Conservation (phyloP, 192 early-diverging fungal genomes). For the Coemansia sp. region DNA sequence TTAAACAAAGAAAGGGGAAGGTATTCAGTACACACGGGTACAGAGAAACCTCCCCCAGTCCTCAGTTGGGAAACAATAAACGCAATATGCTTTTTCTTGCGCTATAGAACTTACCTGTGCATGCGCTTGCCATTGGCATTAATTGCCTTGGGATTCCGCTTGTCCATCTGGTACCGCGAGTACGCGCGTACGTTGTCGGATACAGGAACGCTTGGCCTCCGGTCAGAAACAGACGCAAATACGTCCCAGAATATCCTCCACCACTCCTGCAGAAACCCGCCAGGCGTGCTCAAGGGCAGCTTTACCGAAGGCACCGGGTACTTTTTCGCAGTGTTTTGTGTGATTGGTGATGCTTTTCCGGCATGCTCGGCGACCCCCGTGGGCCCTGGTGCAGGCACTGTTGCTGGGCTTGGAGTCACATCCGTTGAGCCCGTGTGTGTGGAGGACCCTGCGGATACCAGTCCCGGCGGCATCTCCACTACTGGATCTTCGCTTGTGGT, state of each 20-base stretch:
- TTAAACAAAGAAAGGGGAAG: no score
- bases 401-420: constrained; percentile 3
- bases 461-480: constrained; percentile 11
- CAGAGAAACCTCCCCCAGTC: no score
- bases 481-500: constrained; percentile 20
- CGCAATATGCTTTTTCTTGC: no score
- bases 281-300: constrained; percentile 24
- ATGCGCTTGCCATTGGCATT: constrained; percentile 41
- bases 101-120: no score
- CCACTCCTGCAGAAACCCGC: constrained; percentile 36
- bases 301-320: constrained; percentile 17
- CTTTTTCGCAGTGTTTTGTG: not conserved
- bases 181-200: constrained; percentile 25
- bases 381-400: not conserved
- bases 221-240: constrained; percentile 26
- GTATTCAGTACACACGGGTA: no score
- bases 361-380: not conserved
- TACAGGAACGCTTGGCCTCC: constrained; percentile 6
- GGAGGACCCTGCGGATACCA: not conserved
- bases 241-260: constrained; percentile 44
- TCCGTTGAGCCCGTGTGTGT: not conserved
- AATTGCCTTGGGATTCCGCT: constrained; percentile 7
- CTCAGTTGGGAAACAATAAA: no score
- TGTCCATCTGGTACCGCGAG: constrained; percentile 22
- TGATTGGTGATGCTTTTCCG: no score